Evolutionary conservation across 352 stramenopile species (phyloP), one percentile per base, ranked within the genome.

Genomic region (Phytopythium mirpurense): DNA sequence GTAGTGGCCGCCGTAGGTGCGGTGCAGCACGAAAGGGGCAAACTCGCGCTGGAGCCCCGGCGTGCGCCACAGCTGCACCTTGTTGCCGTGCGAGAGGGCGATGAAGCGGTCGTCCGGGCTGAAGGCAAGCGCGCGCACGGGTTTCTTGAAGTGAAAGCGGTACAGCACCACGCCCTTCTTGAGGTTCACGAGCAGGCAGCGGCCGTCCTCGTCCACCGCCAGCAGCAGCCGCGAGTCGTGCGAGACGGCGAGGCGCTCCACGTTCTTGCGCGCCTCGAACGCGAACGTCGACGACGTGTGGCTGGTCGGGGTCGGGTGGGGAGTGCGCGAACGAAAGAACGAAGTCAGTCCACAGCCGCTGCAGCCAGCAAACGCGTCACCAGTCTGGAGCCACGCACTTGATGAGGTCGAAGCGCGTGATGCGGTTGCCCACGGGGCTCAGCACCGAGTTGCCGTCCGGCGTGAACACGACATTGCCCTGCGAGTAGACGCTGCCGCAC

Each of bases 111-210:
- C 74, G 53, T 97, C 77, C 0, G 90, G 93, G 50, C 83, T 96
- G 68, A 98, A 98, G 44, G 55, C 71, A 31, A 97, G 61, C 24
- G 88, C 84, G 8, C 75, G 64, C 26, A 98, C 88, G 36, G 72
- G 85, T 50, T 93, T 85, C 65, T 97, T 97, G 56, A 98, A 97
- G 69, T 97, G 93, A 71, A 98, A 96, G 47, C 92, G 84, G 64
- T 98, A 95, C 19, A 98, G 70, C 42, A 98, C 87, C 9, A 92
- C 76, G 27, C 86, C 75, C 26, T 89, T 88, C 58, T 80, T 79
- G 41, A 97, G 71, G 67, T 97, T 97, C 27, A 97, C 76, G 40
- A 98, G 68, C 38, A 98, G 63, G 48, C 75, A 93, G 44, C 89
- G 86, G 31, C 93, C 93, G 32, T 98, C 93, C 46, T 87, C 80